phyloP scores from a whole-genome alignment of 768 basidiomycete genomes.

The Leucogyrophana mollusca region DNA sequence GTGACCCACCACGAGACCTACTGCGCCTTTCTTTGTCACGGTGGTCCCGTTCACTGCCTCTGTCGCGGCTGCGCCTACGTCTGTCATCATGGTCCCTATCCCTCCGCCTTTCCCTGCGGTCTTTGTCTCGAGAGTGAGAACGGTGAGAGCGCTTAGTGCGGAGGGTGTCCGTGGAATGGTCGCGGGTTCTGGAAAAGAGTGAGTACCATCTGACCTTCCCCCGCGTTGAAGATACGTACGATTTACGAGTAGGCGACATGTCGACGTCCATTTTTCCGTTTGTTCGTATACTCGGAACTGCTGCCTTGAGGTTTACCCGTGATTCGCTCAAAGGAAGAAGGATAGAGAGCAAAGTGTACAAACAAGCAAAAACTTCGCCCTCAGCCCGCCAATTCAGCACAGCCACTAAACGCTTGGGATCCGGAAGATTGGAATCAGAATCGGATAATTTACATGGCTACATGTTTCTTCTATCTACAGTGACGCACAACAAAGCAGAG shows the following conservation, averaged over 20 bases:
- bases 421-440: not conserved
- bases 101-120: constrained; percentile 51
- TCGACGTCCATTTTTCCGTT: constrained; percentile 65
- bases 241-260: constrained; percentile 55
- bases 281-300: constrained; percentile 15
- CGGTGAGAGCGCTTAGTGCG: constrained; percentile 71
- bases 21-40: constrained; percentile 46
- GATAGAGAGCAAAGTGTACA: constrained; percentile 13
- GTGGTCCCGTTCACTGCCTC: constrained; percentile 47
- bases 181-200: constrained; percentile 50
- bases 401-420: not conserved
- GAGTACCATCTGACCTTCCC: not conserved
- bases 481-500: not conserved
- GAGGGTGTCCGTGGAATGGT: constrained; percentile 75
- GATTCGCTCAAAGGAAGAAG: constrained; percentile 11
- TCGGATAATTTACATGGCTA: not conserved
- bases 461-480: not conserved
- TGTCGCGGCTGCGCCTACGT: constrained; percentile 64
- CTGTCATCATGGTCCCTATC: constrained; percentile 58
- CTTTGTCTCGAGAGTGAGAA: constrained; percentile 65
- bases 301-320: not conserved
- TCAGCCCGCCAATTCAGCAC: not conserved
- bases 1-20: constrained; percentile 51
- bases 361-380: constrained; percentile 35
- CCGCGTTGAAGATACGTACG: constrained; percentile 41